A percentile compares a stretch with the other conserved stretches of the same genome.
phyloP scores from a whole-genome alignment of 257 asterid genomes.

The Ilex asprella region DNA sequence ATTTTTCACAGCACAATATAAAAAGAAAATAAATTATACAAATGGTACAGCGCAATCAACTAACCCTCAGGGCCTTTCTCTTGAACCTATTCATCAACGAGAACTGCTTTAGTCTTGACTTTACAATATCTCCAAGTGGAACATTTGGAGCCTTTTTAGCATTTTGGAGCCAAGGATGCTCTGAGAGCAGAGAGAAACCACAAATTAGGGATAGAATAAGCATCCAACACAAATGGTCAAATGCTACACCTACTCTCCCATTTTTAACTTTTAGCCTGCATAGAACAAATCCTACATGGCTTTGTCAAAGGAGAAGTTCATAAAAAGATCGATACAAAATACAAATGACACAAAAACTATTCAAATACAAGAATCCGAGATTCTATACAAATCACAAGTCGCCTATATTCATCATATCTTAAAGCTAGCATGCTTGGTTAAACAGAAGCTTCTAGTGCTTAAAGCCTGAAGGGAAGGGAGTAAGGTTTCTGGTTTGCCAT shows the following conservation, averaged over 20 bases:
- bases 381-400: no score
- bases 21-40: conserved; percentile 1
- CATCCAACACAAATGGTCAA: neutral
- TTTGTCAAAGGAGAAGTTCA: no score
- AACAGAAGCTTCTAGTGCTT: no score
- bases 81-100: conserved; percentile 92
- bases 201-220: conserved; percentile 12
- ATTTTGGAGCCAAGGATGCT: conserved; percentile 87
- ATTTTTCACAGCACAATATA: conserved; percentile 15
- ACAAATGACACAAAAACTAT: no score
- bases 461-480: no score
- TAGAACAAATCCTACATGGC: no score
- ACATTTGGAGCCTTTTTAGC: conserved; percentile 92
- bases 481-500: no score
- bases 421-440: no score
- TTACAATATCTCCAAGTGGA: conserved; percentile 94
- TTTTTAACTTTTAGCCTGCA: no score
- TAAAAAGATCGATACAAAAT: no score
- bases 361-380: no score
- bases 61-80: conserved; percentile 90
- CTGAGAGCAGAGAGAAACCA: conserved; percentile 26
- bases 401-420: no score
- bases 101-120: conserved; percentile 87
- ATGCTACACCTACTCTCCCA: neutral
- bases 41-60: conserved; percentile 22